These are phyloP conservation scores for Amanita phalloides DNA, from an alignment of 768 basidiomycete genomes.

Conservation along the genomic window DNA sequence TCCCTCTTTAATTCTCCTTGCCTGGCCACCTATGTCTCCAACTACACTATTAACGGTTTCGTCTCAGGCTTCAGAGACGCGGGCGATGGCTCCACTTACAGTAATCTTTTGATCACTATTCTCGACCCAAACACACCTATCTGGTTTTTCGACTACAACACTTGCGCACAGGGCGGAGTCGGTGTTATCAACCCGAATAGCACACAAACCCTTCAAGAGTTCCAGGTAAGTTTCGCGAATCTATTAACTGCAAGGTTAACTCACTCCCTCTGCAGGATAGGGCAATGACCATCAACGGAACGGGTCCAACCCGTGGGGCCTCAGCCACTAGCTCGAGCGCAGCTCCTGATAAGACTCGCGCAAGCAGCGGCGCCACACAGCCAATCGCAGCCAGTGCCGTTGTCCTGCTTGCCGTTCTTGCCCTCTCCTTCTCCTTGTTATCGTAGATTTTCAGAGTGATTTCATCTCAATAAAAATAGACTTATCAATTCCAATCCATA, in stretches of 20 bases:
- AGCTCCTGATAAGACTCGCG: neutral
- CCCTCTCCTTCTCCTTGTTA: neutral
- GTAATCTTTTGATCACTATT: slow-evolving; percentile 35
- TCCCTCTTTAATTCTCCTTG: slow-evolving; percentile 48
- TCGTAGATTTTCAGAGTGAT: neutral
- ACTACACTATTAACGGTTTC: slow-evolving; percentile 46
- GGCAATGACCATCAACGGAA: slow-evolving; percentile 46
- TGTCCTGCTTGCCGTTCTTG: neutral
- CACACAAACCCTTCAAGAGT: slow-evolving; percentile 31
- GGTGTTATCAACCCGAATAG: slow-evolving; percentile 49
- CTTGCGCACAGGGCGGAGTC: slow-evolving; percentile 47
- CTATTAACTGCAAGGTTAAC: neutral
- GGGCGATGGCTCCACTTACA: slow-evolving; percentile 33
- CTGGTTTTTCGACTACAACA: slow-evolving; percentile 51
- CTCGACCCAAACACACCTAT: slow-evolving; percentile 32
- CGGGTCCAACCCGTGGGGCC: slow-evolving; percentile 9
- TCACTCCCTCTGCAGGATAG: slow-evolving; percentile 32
- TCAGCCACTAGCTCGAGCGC: neutral
- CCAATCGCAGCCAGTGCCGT: neutral
- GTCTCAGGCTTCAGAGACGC: slow-evolving; percentile 41
- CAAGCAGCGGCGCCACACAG: neutral
- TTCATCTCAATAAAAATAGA: neutral
- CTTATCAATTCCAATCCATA: no score
- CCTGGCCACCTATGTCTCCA: slow-evolving; percentile 33
- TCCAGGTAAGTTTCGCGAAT: slow-evolving; percentile 25